Evolutionary conservation across 257 asterid species (phyloP), one percentile per base, ranked within the genome.

Genomic region (Penstemon eatonii): DNA sequence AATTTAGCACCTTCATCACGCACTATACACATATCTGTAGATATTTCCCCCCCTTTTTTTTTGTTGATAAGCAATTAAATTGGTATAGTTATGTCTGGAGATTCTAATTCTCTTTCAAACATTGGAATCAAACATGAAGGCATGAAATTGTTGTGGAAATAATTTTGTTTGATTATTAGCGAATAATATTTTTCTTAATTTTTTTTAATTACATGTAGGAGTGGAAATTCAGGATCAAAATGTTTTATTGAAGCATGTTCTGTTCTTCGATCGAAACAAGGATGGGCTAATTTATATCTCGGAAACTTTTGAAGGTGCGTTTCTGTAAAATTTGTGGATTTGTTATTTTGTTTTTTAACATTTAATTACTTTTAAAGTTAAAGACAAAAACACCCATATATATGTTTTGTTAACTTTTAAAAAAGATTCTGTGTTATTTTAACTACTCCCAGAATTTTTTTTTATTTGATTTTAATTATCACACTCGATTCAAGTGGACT

Each of bases 241-340:
- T 41, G 77, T 77, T 62, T 75, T 92, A n/a, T 82, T 86, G 69
- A 89, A 85, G 61, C 98, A 89, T 68, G 94, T 79, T 9, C 76
- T 78, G 92, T 92, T 89, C 88, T 89, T 92, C 64, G 96, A 89
- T 75, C 87, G 79, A 44, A 77, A 92, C 62, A 75, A 83, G 8
- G 94, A 92, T 68, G 98, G 98, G 8, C 7, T 87, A 5, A 72
- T 92, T 72, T 84, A 89, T 68, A 90, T 89, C 10, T 85, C 82
- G 25, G 96, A 92, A 87, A 92, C 98, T 13, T 92, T 78, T 72
- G 13, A 79, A 80, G 98, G 98, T 87, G 37, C 13, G 0, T 39
- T 33, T 65, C 51, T 11, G 15, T 3, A 4, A 56, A 39, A 4
- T 1, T 5, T 9, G 8, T 13, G 15, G 3, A 0, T 25, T 25